Base-by-base conservation (phyloP, 176 grass and related monocot species). In the Themeda triandra region DNA sequence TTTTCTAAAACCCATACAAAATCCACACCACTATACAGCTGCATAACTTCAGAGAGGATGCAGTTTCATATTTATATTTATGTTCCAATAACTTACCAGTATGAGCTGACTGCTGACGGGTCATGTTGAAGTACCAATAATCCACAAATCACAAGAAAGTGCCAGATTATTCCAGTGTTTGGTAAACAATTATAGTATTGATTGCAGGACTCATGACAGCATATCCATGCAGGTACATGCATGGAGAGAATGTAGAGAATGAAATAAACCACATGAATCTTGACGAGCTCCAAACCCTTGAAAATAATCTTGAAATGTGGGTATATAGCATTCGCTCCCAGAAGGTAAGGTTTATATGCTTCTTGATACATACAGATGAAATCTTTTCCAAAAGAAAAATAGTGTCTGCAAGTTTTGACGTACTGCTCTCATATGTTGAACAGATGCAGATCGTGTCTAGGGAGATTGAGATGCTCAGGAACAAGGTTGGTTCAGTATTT, bases 361-460 rank as follows among this genome's bases (percentile, higher is more conserved):
- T 68, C 15, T 76, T 21, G 6, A 42, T 65, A 12, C 6, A 42
- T 39, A 13, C 2, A 63, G 24, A n/a, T 40, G 2, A 71, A 42
- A 56, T 6, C 0, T 71, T 49, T 81, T 46, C 24, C 58, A 13
- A 0, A 0, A 0, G 19, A 65, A 0, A 70, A 14, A 8, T 73
- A 6, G 19, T 23, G 30, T 24, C 8, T 53, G 25, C 73, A 83
- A 17, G 39, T 68, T 73, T 17, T 71, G 71, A 62, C 65, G 25
- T 78, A 0, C 13, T 33, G 11, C 3, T 65, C 25, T 42, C 75
- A 65, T 89, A 63, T 90, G 33, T 10, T 82, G 35, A 90, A 37
- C 69, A 99, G 96, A 99, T 93, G 89, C 87, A 94, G 87, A 71
- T 96, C 37, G 92, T 96, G 62, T 94, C 88, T 24, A 80, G 72